Evolutionary conservation across 495 filamentous ascomycete species (phyloP).

Genomic region (Penicillium bovifimosum): DNA sequence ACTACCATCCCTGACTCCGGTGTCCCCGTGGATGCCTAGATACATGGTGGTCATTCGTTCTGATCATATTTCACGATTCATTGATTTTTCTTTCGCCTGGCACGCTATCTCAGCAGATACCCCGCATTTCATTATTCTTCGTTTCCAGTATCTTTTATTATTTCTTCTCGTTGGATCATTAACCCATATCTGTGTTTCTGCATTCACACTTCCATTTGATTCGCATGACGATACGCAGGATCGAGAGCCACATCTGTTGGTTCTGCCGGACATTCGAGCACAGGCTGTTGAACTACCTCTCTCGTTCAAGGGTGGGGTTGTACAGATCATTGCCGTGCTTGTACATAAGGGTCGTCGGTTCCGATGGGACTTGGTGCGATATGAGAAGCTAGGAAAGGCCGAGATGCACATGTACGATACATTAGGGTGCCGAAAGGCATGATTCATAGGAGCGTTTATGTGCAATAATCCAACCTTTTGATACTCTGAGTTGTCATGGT

Average conservation of each 20-base stretch:
- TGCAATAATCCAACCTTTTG: slow-evolving; percentile 1
- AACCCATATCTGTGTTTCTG: neutral
- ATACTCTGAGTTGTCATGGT: neutral
- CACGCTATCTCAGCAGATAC: slow-evolving; percentile 20
- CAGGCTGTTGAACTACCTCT: neutral
- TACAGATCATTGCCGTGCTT: neutral
- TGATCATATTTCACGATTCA: slow-evolving; percentile 28
- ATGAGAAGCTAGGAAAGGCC: neutral
- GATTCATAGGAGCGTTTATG: neutral
- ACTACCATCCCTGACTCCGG: slow-evolving; percentile 22
- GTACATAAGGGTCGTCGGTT: neutral
- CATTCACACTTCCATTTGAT: neutral
- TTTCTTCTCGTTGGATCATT: neutral
- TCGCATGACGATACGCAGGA: neutral
- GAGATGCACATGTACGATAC: neutral
- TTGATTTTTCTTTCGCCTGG: slow-evolving; percentile 26
- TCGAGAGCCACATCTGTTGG: neutral
- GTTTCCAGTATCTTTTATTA: slow-evolving; percentile 2
- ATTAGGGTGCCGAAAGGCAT: neutral
- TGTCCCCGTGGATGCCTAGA: slow-evolving; percentile 37
- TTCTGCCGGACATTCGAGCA: neutral
- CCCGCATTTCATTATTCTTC: slow-evolving; percentile 17
- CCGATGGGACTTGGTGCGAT: neutral
- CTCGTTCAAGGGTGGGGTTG: neutral
- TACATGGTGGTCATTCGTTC: neutral